phyloP scores from a whole-genome alignment of 768 basidiomycete species.

The Phaeotremella fagi region DNA sequence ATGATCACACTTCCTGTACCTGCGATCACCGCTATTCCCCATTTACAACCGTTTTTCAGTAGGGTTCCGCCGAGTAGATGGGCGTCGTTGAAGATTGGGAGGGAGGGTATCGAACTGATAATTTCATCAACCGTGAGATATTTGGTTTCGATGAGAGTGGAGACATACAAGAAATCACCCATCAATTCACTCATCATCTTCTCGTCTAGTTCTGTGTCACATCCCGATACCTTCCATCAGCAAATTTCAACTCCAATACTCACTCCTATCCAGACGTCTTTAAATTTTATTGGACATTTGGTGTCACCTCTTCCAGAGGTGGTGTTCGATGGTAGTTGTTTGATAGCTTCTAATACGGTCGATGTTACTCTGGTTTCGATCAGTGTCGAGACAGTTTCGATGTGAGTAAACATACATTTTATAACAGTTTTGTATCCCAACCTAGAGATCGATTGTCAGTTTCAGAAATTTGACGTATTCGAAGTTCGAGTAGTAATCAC shows the following conservation, averaged over 20 bases:
- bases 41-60: constrained; percentile 54
- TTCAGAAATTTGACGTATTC: not conserved
- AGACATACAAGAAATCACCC: constrained; percentile 24
- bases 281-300: constrained; percentile 13
- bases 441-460: constrained; percentile 2
- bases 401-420: constrained; percentile 13
- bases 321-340: not conserved
- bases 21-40: constrained; percentile 67
- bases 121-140: not conserved
- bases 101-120: constrained; percentile 42
- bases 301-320: not conserved
- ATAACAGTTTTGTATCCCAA: constrained; percentile 13
- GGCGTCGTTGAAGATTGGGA: constrained; percentile 74
- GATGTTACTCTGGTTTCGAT: constrained; percentile 20
- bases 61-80: constrained; percentile 78
- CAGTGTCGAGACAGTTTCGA: too few relatives aligned
- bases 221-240: constrained; percentile 13
- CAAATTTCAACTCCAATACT: not conserved
- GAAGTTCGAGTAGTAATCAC: too few relatives aligned
- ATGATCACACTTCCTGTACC: constrained; percentile 73
- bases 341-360: constrained; percentile 23
- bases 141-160: too few relatives aligned
- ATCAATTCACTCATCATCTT: constrained; percentile 13
- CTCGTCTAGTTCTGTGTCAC: constrained; percentile 24
- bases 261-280: constrained; percentile 28